Evolutionary conservation across 139 green algal species (phyloP), one percentile per base, ranked within the genome.

Genomic region (Chlorella sp.): DNA sequence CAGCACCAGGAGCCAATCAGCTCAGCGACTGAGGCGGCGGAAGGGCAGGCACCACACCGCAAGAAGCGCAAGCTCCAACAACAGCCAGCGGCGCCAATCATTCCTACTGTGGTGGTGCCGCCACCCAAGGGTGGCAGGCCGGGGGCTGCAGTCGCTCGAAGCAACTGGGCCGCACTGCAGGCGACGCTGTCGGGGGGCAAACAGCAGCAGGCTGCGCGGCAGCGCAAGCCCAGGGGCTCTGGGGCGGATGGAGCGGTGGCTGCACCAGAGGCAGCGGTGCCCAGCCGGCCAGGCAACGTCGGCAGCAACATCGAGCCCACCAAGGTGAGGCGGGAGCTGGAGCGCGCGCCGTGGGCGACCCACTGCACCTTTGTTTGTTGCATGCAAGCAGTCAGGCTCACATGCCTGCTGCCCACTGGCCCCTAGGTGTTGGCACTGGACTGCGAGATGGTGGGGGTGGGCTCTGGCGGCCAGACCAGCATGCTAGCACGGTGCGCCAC

Each of bases 381-480:
- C 14, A 36, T 36, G 63, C 55, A 6, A 35, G 17, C 41, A 19
- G 58, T 56, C n/a, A 12, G 17, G 7, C 63, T 48, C 36, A 27
- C 33, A 5, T 7, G 42, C 17, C 23, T 14, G 21, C 17, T 17
- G 58, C 58, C n/a, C 15, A 23, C 31, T 4, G 27, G 79, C 25
- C 90, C 84, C 3, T 46, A 73, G 11, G 79, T 96, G 1, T 25
- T 98, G 33, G 94, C 95, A 0, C 67, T 99, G 21, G 95, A 99
- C 73, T 99, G 95, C 85, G 95, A 99, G 85, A 98, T 98, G 93
- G 95, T 99, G 55, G 95, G 95, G 1, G 87, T 95, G 23, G 95
- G 94, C 0, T 80, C 80, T 0, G 77, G 75, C 0, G 95, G 91
- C 2, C 27, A 55, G 15, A 61, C 77, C 31, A 90, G 79, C 48